phyloP scores from a whole-genome alignment of 129 eudicot genomes.

The Flaveria trinervia region DNA sequence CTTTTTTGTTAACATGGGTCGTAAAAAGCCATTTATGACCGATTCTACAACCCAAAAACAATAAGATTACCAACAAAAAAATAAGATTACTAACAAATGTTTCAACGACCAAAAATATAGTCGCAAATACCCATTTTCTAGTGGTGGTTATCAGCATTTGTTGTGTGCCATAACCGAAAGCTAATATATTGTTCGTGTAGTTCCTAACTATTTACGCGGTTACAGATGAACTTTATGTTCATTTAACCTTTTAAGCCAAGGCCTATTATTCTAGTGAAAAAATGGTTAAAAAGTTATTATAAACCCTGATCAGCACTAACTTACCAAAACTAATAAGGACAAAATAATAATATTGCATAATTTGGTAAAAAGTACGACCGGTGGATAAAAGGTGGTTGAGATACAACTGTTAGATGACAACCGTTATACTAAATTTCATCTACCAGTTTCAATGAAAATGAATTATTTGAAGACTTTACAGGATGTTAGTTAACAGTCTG shows the following conservation, averaged over 20 bases:
- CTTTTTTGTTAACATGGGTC: no score
- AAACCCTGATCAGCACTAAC: neutral
- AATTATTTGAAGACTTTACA: conserved; percentile 15
- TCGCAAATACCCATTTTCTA: no score
- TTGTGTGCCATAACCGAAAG: no score
- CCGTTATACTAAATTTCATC: neutral
- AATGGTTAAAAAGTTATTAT: neutral
- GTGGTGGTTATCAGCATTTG: no score
- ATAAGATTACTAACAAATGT: no score
- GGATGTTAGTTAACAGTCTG: neutral
- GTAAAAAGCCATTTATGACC: no score
- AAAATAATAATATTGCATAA: neutral
- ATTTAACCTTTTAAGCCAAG: neutral
- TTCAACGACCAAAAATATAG: no score
- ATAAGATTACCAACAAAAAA: no score
- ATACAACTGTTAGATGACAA: neutral
- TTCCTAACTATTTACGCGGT: no score
- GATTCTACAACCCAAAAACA: no score
- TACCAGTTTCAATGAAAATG: conserved; percentile 15
- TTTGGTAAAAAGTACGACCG: neutral
- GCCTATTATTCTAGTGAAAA: neutral
- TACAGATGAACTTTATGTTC: neutral
- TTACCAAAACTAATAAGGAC: neutral
- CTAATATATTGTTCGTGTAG: no score
- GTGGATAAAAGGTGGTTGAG: conserved; percentile 21